A percentile compares a stretch with the other conserved stretches of the same genome.
These are phyloP conservation scores for Penicillium alfredii DNA, from an alignment of 495 filamentous ascomycete genomes.

Conservation along the genomic window DNA sequence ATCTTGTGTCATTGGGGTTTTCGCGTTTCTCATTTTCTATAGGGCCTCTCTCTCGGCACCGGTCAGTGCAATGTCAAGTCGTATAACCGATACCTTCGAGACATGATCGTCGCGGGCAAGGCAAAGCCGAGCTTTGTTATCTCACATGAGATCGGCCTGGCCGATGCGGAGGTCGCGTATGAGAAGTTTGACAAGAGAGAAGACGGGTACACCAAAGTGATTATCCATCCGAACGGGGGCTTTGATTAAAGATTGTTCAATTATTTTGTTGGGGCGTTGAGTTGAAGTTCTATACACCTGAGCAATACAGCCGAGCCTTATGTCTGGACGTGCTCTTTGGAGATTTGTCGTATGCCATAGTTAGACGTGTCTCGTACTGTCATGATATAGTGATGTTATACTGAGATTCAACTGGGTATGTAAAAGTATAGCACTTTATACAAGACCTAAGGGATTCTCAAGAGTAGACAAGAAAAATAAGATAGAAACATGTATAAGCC, in stretches of 20 bases:
- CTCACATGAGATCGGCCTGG: constrained; percentile 49
- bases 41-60: constrained; percentile 45
- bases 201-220: constrained; percentile 45
- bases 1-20: not conserved
- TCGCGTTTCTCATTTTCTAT: not conserved
- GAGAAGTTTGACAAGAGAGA: constrained; percentile 45
- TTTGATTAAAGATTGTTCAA: constrained; percentile 8
- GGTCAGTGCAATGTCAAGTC: constrained; percentile 58
- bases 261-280: no score
- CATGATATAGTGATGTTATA: no score
- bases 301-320: no score
- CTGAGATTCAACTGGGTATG: no score
- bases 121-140: constrained; percentile 55
- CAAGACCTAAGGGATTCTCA: no score
- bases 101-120: constrained; percentile 52
- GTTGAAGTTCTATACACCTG: no score
- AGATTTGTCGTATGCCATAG: no score
- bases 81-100: constrained; percentile 52
- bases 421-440: no score
- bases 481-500: no score
- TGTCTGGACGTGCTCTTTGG: no score
- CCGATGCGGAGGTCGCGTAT: constrained; percentile 47
- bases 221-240: constrained; percentile 38
- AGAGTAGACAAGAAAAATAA: no score
- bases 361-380: no score